Percentiles rank a stretch among this genome's conserved stretches.
Conservation (phyloP, 352 stramenopile genomes). For the Phytophthora fragariae region DNA sequence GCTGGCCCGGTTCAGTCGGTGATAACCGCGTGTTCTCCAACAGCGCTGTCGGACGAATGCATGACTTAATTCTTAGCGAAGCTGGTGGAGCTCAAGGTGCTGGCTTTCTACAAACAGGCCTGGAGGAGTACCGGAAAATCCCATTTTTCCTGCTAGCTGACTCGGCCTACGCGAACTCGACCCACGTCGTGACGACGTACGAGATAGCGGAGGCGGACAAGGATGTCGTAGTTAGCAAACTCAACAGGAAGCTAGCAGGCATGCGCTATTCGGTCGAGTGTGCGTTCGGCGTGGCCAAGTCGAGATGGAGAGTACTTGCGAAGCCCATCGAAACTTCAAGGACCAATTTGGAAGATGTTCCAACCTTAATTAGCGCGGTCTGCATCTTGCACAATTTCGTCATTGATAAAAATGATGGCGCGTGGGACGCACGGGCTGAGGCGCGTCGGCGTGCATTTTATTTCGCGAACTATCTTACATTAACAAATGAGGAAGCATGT, state of each 20-base stretch:
- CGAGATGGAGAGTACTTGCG: no score
- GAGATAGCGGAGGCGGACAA: neutral
- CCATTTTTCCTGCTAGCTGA: neutral
- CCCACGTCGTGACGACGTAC: neutral
- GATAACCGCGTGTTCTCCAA: neutral
- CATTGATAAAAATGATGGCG: no score
- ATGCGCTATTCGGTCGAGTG: neutral
- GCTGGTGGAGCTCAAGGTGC: neutral
- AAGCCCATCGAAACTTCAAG: no score
- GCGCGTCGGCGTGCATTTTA: no score
- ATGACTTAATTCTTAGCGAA: neutral
- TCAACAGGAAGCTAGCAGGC: neutral
- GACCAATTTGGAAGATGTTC: no score
- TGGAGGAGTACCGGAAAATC: neutral
- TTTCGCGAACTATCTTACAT: no score
- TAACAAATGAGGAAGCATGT: no score
- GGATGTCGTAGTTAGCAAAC: neutral
- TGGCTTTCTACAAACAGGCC: neutral
- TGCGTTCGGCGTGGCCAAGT: neutral
- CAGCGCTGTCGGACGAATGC: neutral
- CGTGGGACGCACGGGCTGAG: no score
- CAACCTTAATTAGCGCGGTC: no score
- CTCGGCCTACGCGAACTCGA: neutral
- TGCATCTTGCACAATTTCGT: no score
- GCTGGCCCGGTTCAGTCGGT: neutral